Percentiles rank a stretch among this genome's conserved stretches.
phyloP scores from a whole-genome alignment of 177 flowering plant genomes.

The Vitis hybrid region DNA sequence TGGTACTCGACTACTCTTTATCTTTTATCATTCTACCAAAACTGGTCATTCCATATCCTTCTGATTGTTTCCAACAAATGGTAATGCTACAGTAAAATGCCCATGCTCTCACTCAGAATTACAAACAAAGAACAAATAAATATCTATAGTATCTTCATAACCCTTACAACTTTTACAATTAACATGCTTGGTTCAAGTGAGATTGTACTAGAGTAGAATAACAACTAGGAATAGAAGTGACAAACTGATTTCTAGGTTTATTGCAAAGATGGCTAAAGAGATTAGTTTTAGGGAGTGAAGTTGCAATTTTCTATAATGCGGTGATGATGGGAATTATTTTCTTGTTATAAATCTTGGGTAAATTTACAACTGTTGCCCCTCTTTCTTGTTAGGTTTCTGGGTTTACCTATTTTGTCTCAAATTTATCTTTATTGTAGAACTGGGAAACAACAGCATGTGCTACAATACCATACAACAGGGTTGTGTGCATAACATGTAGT shows the following conservation, averaged over 20 bases:
- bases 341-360: neutral
- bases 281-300: neutral
- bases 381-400: neutral
- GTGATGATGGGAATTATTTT: neutral
- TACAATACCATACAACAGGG: neutral
- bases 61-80: neutral
- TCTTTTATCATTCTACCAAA: slow-evolving; percentile 4
- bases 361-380: neutral
- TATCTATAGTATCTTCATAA: neutral
- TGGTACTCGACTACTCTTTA: slow-evolving; percentile 4
- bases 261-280: neutral
- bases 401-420: neutral
- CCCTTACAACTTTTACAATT: neutral
- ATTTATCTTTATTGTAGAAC: neutral
- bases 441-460: neutral
- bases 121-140: neutral
- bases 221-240: slow-evolving; percentile 4
- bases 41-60: neutral
- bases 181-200: neutral
- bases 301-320: neutral
- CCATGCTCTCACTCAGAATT: neutral
- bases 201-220: neutral
- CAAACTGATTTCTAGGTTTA: neutral
- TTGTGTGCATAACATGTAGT: neutral
- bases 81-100: neutral